Conservation (phyloP, 345 rosid species). For the Combretum micranthum region DNA sequence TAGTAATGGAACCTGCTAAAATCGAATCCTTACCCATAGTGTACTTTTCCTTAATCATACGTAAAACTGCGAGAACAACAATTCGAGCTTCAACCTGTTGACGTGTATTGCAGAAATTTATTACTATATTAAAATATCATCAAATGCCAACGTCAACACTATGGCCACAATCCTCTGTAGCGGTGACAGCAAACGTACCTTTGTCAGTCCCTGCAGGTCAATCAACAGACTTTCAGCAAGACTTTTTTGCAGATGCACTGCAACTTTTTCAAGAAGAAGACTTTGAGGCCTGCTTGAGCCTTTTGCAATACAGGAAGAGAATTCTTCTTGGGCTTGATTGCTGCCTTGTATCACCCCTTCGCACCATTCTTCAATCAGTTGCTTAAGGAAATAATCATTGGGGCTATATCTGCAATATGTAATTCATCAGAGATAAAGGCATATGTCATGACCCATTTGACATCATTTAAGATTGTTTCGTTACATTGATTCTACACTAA, state of each 20-base stretch:
- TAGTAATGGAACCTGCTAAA: not conserved
- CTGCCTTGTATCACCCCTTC: conserved; percentile 77
- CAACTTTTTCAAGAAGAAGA: conserved; percentile 74
- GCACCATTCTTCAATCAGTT: conserved; percentile 90
- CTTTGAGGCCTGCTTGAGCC: conserved; percentile 40
- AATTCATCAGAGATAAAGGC: not conserved
- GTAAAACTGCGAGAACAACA: conserved; percentile 77
- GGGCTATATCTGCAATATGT: conserved; percentile 55
- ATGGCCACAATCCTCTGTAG: too few species aligned
- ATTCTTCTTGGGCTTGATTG: conserved; percentile 24
- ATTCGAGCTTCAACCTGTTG: conserved; percentile 89
- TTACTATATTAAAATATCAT: too few species aligned
- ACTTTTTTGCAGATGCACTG: conserved; percentile 56
- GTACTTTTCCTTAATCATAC: conserved; percentile 84
- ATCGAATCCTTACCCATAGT: conserved; percentile 35
- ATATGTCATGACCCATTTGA: too few species aligned
- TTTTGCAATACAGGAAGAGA: conserved; percentile 26
- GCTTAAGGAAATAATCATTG: conserved; percentile 76
- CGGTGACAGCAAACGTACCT: conserved; percentile 28
- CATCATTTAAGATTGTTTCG: too few species aligned
- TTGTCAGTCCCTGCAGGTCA: conserved; percentile 73
- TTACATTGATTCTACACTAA: too few species aligned
- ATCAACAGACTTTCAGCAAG: conserved; percentile 48
- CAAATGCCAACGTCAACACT: too few species aligned
- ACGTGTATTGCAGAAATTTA: conserved; percentile 13